Percentiles rank a stretch among this genome's conserved stretches.
Evolutionary conservation across 805 yeast species (phyloP).

Genomic region (Saturnispora halmiae): DNA sequence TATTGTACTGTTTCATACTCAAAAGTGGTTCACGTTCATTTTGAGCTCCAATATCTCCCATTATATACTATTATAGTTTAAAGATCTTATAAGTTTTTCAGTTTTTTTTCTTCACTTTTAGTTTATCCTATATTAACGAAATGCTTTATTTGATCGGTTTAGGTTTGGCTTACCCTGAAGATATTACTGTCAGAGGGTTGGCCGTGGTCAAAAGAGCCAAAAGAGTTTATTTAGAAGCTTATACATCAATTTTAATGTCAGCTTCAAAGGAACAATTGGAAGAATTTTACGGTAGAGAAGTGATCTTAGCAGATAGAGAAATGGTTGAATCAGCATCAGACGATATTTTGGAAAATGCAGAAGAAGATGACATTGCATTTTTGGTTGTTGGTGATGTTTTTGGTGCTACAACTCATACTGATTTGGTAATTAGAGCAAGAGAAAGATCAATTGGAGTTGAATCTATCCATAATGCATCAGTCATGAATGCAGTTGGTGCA

Average conservation of each 20-base stretch:
- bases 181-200: conserved; percentile 90
- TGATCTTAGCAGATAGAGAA: conserved; percentile 88
- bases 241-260: conserved; percentile 92
- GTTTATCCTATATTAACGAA: conserved; percentile 3
- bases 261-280: conserved; percentile 71
- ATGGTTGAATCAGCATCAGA: conserved; percentile 88
- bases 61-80: not conserved
- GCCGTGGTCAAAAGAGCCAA: conserved; percentile 76
- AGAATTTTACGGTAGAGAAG: conserved; percentile 74
- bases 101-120: not conserved
- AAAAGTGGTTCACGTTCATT: not conserved
- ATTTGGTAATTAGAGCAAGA: conserved; percentile 83
- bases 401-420: conserved; percentile 98
- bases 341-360: conserved; percentile 66
- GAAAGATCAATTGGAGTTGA: conserved; percentile 72
- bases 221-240: conserved; percentile 91
- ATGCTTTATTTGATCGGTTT: conserved; percentile 90
- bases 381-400: conserved; percentile 96
- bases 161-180: conserved; percentile 81
- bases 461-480: conserved; percentile 88
- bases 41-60: not conserved
- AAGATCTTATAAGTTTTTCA: not conserved
- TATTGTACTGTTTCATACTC: not conserved
- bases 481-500: conserved; percentile 97
- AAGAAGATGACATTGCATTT: conserved; percentile 79